phyloP scores from a whole-genome alignment of 139 green algal genomes.

The Haematococcus sp. region DNA sequence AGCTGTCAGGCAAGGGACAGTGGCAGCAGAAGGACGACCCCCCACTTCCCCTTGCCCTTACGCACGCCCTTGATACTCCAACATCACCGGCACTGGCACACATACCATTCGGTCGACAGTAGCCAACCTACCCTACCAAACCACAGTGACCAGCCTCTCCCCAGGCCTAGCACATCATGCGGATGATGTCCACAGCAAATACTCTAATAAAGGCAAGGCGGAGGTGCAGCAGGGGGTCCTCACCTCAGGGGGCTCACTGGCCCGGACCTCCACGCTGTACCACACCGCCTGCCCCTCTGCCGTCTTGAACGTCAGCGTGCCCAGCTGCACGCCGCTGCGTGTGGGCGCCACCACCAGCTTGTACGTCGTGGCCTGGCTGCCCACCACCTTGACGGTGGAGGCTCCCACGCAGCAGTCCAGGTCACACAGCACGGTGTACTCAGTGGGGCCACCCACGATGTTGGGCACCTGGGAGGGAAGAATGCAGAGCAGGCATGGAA shows the following conservation, averaged over 20 bases:
- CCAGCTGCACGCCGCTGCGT: constrained; percentile 41
- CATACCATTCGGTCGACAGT: no score
- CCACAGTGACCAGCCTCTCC: no score
- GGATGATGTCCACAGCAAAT: no score
- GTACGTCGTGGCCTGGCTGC: constrained; percentile 12
- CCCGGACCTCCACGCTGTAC: constrained; percentile 56
- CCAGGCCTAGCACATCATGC: no score
- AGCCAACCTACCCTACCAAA: no score
- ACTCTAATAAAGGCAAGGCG: no score
- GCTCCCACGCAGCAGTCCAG: constrained; percentile 50
- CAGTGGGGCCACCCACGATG: constrained; percentile 33
- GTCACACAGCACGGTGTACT: constrained; percentile 56
- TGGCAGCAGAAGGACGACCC: no score
- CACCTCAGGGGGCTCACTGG: constrained; percentile 50
- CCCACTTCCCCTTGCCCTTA: no score
- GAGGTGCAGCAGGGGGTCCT: no score
- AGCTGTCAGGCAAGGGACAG: no score
- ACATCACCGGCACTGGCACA: no score
- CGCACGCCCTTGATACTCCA: no score
- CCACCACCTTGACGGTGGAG: constrained; percentile 20
- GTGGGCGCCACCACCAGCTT: constrained; percentile 35
- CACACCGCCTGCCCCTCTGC: constrained; percentile 64
- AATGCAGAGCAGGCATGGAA: neutral
- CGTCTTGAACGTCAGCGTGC: constrained; percentile 61
- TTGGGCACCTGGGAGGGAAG: constrained; percentile 57